Percentiles rank a stretch among this genome's conserved stretches.
phyloP scores from a whole-genome alignment of 2,329 filamentous ascomycete genomes.

The Coniosporium uncinatum region DNA sequence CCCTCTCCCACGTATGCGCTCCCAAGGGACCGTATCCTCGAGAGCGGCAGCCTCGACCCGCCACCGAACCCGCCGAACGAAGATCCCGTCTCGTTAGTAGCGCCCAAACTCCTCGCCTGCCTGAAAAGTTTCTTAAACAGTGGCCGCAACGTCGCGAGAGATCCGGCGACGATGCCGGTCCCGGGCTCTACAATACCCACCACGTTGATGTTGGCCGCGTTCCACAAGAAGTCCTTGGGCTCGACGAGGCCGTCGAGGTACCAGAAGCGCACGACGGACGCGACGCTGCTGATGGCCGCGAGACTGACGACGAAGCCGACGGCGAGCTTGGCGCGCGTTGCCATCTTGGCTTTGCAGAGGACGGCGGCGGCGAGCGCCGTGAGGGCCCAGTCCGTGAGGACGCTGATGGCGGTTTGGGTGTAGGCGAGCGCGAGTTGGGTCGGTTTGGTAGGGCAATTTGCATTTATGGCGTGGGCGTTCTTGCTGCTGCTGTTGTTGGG shows the following conservation, averaged over 20 bases:
- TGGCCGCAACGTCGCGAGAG: slow-evolving; percentile 6
- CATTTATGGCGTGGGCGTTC: no score
- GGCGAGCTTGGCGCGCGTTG: slow-evolving; percentile 29
- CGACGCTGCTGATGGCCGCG: slow-evolving; percentile 17
- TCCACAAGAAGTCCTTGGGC: no score
- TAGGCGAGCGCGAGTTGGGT: slow-evolving; percentile 6
- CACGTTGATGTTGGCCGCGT: slow-evolving; percentile 1
- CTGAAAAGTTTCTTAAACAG: no score
- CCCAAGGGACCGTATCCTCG: no score
- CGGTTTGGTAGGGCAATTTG: slow-evolving; percentile 3
- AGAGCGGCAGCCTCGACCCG: no score
- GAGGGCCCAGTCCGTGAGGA: slow-evolving; percentile 25
- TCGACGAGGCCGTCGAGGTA: slow-evolving; percentile 3
- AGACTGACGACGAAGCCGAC: slow-evolving; percentile 31
- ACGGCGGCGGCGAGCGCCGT: slow-evolving; percentile 31
- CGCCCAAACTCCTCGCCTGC: no score
- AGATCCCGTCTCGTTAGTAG: no score
- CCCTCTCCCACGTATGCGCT: no score
- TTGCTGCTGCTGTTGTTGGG: no score
- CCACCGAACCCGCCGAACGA: no score
- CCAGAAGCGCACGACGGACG: slow-evolving; percentile 5
- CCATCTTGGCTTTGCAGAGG: slow-evolving; percentile 32
- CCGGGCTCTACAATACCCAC: slow-evolving; percentile 7
- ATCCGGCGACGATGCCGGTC: slow-evolving; percentile 5
- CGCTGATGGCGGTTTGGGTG: slow-evolving; percentile 21